A percentile compares a stretch with the other conserved stretches of the same genome.
Evolutionary conservation across 2,329 filamentous ascomycete genomes (phyloP).

Genomic region (Karstenula rhodostoma): DNA sequence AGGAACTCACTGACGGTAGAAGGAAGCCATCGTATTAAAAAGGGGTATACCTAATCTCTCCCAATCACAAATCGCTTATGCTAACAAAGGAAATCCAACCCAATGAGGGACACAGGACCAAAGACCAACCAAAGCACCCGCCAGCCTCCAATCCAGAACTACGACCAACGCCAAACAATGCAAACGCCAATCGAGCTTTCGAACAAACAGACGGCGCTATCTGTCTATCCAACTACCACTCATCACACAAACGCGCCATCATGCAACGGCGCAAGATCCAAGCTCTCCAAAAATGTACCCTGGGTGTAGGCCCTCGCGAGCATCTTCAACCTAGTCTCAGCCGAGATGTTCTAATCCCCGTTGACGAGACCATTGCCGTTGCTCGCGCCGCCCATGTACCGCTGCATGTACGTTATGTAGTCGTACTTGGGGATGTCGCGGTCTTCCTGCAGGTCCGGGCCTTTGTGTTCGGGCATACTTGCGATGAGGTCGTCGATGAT

Average conservation of each 20-base stretch:
- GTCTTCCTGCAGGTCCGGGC: slow-evolving; percentile 86
- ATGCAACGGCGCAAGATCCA: neutral
- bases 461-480: slow-evolving; percentile 84
- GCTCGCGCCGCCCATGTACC: slow-evolving; percentile 54
- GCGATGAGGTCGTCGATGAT: slow-evolving; percentile 91
- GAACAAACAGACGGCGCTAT: neutral
- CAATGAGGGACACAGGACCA: neutral
- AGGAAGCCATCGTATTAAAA: slow-evolving; percentile 11
- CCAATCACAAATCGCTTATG: neutral
- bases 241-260: slow-evolving; percentile 2
- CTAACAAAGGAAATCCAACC: neutral
- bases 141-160: neutral
- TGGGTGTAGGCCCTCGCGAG: neutral
- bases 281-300: slow-evolving; percentile 2
- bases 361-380: slow-evolving; percentile 32
- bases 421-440: slow-evolving; percentile 88
- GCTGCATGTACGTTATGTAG: slow-evolving; percentile 97
- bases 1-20: neutral
- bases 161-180: slow-evolving; percentile 7
- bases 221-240: neutral
- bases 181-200: neutral
- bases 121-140: neutral
- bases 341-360: slow-evolving; percentile 18
- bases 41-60: slow-evolving; percentile 11
- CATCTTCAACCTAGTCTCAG: slow-evolving; percentile 4